Conservation (phyloP, 148 eudicot species). For the Amaranthus cruentus region DNA sequence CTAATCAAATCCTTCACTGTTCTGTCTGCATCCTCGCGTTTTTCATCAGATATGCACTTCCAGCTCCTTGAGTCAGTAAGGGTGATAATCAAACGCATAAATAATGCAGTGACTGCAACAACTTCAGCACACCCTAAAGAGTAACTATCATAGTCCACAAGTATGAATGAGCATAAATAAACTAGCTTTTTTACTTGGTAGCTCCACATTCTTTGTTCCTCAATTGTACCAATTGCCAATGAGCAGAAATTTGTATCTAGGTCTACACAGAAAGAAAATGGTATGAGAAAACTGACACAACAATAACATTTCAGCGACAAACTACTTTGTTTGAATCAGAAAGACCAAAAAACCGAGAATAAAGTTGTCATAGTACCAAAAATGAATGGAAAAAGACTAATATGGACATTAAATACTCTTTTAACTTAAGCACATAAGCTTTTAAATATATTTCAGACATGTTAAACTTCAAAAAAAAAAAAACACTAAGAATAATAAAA, state of each 20-base stretch:
- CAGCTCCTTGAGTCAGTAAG: conserved; percentile 76
- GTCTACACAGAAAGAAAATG: conserved; percentile 40
- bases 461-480: no score
- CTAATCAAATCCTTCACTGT: conserved; percentile 53
- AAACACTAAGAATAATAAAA: no score
- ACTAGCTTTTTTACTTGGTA: conserved; percentile 74
- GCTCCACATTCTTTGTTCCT: conserved; percentile 62
- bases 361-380: conserved; percentile 1
- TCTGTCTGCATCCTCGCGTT: conserved; percentile 45
- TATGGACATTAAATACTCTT: not conserved
- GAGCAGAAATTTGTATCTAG: conserved; percentile 57
- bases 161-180: conserved; percentile 61
- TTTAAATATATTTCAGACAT: no score
- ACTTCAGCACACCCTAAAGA: conserved; percentile 34
- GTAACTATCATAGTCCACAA: conserved; percentile 49
- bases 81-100: conserved; percentile 71
- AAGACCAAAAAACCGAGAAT: conserved; percentile 3
- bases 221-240: conserved; percentile 55
- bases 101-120: conserved; percentile 48
- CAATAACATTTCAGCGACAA: not conserved
- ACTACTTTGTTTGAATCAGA: not conserved
- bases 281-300: not conserved
- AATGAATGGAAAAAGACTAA: not conserved
- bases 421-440: not conserved
- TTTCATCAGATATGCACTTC: conserved; percentile 51